phyloP scores from a whole-genome alignment of 1,284 basidiomycete genomes.

The Cryptococcus sp. region DNA sequence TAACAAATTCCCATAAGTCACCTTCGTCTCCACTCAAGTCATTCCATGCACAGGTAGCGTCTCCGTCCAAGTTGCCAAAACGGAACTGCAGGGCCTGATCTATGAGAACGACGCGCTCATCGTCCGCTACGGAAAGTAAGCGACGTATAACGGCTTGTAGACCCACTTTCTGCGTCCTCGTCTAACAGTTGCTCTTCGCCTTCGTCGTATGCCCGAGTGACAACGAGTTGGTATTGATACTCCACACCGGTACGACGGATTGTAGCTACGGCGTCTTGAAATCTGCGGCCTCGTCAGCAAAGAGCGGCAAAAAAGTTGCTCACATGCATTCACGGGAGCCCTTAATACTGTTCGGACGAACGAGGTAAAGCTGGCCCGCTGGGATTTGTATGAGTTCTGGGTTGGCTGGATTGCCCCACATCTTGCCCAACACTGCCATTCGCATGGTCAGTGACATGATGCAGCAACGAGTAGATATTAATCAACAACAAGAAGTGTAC shows the following conservation, averaged over 20 bases:
- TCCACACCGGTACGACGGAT: slow-evolving; percentile 80
- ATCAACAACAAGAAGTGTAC: slow-evolving; percentile 49
- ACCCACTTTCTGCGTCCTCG: slow-evolving; percentile 90
- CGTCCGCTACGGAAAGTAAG: slow-evolving; percentile 64
- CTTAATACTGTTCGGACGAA: slow-evolving; percentile 85
- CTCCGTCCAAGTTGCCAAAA: slow-evolving; percentile 73
- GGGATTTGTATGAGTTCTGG: slow-evolving; percentile 93
- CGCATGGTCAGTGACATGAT: slow-evolving; percentile 8
- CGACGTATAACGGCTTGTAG: not conserved
- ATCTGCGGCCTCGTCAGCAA: slow-evolving; percentile 59
- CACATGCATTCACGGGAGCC: slow-evolving; percentile 97
- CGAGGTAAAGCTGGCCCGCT: slow-evolving; percentile 86
- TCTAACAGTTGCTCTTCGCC: slow-evolving; percentile 91
- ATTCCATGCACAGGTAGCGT: slow-evolving; percentile 81
- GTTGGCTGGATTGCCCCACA: slow-evolving; percentile 79
- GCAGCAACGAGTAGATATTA: slow-evolving; percentile 3
- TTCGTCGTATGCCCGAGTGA: slow-evolving; percentile 92
- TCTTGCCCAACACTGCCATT: slow-evolving; percentile 77
- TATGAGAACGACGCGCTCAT: slow-evolving; percentile 88
- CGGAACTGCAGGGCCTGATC: slow-evolving; percentile 84
- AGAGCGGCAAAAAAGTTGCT: slow-evolving; percentile 47
- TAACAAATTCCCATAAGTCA: slow-evolving; percentile 54
- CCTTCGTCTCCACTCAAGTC: slow-evolving; percentile 64
- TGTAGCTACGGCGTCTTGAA: slow-evolving; percentile 92
- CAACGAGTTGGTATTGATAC: slow-evolving; percentile 92